Evolutionary conservation across 495 filamentous ascomycete genomes (phyloP).

Genomic region (Xylona heveae): DNA sequence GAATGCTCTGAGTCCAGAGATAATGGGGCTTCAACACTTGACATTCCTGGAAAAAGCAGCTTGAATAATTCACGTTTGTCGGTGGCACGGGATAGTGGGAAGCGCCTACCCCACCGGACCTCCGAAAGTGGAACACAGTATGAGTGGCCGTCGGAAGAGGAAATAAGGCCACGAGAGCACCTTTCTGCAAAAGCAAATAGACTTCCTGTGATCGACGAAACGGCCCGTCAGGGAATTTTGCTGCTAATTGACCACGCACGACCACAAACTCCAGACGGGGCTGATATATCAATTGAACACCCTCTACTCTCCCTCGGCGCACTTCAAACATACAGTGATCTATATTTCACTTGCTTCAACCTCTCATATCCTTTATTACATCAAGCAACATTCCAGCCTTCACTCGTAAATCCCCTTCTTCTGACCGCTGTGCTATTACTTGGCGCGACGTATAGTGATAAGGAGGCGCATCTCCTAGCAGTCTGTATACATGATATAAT

Average conservation of each 20-base stretch:
- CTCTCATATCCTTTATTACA: not conserved
- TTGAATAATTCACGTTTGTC: too few species aligned
- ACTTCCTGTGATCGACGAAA: slow-evolving; percentile 17
- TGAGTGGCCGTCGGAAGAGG: not conserved
- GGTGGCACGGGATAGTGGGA: too few species aligned
- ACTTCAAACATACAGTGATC: not conserved
- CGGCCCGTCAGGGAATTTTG: slow-evolving; percentile 26
- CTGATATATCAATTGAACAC: slow-evolving; percentile 19
- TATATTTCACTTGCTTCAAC: not conserved
- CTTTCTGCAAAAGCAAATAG: slow-evolving; percentile 3
- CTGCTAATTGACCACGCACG: slow-evolving; percentile 43
- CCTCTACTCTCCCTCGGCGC: slow-evolving; percentile 7
- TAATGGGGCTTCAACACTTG: too few species aligned
- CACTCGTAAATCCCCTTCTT: not conserved
- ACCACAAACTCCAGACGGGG: slow-evolving; percentile 53
- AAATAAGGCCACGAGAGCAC: not conserved
- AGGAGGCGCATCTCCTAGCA: not conserved
- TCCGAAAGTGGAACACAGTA: not conserved
- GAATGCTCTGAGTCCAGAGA: too few species aligned
- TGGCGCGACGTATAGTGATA: not conserved
- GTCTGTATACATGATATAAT: slow-evolving; percentile 25
- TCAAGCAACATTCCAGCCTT: not conserved
- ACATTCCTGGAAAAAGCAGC: too few species aligned
- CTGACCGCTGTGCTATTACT: not conserved
- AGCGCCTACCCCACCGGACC: not conserved